Evolutionary conservation across 225 moss, liverwort and hornwort species (phyloP), one percentile per base, ranked within the genome.

Genomic region (Pseudoscleropodium purum): DNA sequence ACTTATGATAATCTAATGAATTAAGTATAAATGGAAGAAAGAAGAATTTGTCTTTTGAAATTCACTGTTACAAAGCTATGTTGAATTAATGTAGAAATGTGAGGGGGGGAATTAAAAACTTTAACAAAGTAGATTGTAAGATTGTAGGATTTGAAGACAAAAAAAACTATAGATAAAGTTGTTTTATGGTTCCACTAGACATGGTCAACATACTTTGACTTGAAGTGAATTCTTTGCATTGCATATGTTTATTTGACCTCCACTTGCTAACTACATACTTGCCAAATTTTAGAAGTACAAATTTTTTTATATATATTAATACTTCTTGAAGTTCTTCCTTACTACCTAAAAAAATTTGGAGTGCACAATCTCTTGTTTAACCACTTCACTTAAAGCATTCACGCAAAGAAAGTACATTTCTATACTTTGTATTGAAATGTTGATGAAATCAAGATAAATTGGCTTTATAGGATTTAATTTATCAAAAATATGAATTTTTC

Each of bases 291-390:
- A 75, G 45, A 15, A 47, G 6, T 41, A 37, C 51, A 24, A 7
- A 69, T 1, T 4, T 23, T 13, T 21, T 36, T 4, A n/a, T 6
- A 52, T 18, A 67, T 18, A 6, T 67, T 19, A 36, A 37, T 37
- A 10, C 20, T 37, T 37, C 4, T 0, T 0, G 1, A 37, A 68
- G 20, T 20, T 68, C 11, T 19, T 5, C 4, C 4, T 68, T 3
- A 37, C 37, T 37, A 37, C 37, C 1, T 3, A 8, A 14, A 21
- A 6, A 20, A 20, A 12, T 37, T 37, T 68, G 2, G 37, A 68
- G 12, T 37, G 21, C 12, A 37, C 37, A 68, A 68, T 19, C 37
- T 37, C 11, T 37, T 37, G 21, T 68, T 7, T 12, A 24, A 0
- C n/a, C 13, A 69, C 6, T 69, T 24, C 23, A 69, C 24, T n/a